Evolutionary conservation across 1,284 basidiomycete genomes (phyloP).

Genomic region (Naganishia sp.): DNA sequence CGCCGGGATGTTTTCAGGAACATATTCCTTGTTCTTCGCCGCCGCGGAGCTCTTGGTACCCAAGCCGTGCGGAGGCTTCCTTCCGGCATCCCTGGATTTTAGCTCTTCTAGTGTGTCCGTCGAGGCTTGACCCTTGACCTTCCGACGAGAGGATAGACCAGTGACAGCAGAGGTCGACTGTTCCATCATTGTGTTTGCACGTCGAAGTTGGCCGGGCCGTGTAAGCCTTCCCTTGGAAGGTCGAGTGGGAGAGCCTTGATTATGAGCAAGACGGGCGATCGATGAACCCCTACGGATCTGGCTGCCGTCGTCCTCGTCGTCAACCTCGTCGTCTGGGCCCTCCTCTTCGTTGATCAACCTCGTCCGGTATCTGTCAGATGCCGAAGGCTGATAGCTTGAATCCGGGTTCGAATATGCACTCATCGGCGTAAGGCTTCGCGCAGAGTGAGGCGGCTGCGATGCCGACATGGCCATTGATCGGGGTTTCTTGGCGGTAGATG

Average conservation of each 20-base stretch:
- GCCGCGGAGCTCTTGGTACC: slow-evolving; percentile 19
- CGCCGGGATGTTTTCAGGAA: slow-evolving; percentile 63
- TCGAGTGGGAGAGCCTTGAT: slow-evolving; percentile 18
- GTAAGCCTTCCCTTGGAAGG: slow-evolving; percentile 13
- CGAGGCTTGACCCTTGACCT: slow-evolving; percentile 19
- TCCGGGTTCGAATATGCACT: slow-evolving; percentile 21
- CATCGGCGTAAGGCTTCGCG: slow-evolving; percentile 19
- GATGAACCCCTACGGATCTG: slow-evolving; percentile 12
- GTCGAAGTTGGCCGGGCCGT: slow-evolving; percentile 22
- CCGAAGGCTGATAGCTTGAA: slow-evolving; percentile 21
- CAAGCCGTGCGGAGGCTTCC: slow-evolving; percentile 10
- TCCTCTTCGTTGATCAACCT: slow-evolving; percentile 11
- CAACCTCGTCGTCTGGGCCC: slow-evolving; percentile 14
- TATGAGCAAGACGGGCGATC: slow-evolving; percentile 20
- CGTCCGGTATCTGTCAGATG: slow-evolving; percentile 5
- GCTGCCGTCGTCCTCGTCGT: slow-evolving; percentile 9
- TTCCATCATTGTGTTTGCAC: slow-evolving; percentile 25
- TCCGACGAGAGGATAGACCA: slow-evolving; percentile 5
- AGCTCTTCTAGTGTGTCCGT: slow-evolving; percentile 18
- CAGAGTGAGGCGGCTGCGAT: slow-evolving; percentile 9
- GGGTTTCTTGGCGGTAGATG: slow-evolving; percentile 23
- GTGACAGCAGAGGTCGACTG: not conserved
- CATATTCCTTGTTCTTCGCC: slow-evolving; percentile 30
- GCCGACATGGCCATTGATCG: not conserved
- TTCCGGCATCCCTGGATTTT: slow-evolving; percentile 13